A percentile compares a stretch with the other conserved stretches of the same genome.
Evolutionary conservation across 306 rosid species (phyloP).

Genomic region (Glycine tomentella): DNA sequence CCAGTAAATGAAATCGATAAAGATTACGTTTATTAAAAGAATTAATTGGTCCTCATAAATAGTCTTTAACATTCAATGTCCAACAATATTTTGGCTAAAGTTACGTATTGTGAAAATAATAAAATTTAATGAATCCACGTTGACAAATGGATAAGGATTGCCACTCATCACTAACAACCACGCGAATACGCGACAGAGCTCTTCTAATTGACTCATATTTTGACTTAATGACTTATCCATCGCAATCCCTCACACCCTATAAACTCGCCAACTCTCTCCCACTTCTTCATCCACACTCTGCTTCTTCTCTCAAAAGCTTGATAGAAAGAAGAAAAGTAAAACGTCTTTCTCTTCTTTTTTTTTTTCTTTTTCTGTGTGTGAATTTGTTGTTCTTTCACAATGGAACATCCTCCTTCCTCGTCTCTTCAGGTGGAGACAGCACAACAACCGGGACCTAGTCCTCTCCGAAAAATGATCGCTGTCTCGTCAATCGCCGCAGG

Average conservation of each 20-base stretch:
- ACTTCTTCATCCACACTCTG: not conserved
- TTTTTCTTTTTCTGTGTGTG: not conserved
- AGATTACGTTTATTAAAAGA: not conserved
- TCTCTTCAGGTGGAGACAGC: conserved; percentile 43
- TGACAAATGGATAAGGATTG: not conserved
- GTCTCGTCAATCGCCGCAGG: conserved; percentile 85
- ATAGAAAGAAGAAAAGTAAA: not conserved
- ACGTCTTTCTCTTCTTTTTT: not conserved
- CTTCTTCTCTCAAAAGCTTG: too few species aligned
- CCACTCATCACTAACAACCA: not conserved
- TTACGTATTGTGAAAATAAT: not conserved
- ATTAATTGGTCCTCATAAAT: not conserved
- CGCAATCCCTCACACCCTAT: not conserved
- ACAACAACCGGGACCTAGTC: not conserved
- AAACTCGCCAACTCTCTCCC: not conserved
- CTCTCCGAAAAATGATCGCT: conserved; percentile 45
- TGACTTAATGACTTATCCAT: not conserved
- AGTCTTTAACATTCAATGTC: not conserved
- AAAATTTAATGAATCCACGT: not conserved
- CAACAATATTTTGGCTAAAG: not conserved
- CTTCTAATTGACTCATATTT: not conserved
- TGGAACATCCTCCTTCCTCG: not conserved
- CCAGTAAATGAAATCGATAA: not conserved
- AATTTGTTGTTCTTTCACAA: not conserved
- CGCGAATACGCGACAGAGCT: not conserved